Base-by-base conservation (phyloP, 75 land plant genomes). In the Adiantum capillusveneris region DNA sequence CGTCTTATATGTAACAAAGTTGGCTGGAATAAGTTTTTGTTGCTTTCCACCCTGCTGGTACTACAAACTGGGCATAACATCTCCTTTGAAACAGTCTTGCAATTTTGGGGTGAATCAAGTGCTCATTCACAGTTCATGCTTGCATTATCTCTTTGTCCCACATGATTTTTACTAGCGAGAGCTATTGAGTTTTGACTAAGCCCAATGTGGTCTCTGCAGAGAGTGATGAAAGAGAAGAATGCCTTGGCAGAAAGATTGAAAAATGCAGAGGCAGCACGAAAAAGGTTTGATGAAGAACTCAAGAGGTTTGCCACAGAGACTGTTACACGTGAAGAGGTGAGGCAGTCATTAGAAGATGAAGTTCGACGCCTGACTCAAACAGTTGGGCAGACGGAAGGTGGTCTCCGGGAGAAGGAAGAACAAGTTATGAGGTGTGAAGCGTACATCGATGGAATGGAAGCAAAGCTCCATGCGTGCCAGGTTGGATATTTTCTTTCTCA, bases 201-300 rank as follows among this genome's bases (percentile, higher is more conserved):
- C n/a, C n/a, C n/a, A n/a, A n/a, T n/a, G n/a, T n/a, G n/a, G n/a
- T n/a, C 63, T 29, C 22, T 65, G 12, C 77, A 76, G 79, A 72
- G 77, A 52, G 65, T 72, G 13, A 67, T 71, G 57, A 76, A 76
- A 50, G 79, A 76, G 59, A 76, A 76, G 59, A 76, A 72, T 61
- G 65, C 58, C 20, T 59, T 76, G 37, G 79, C 76, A 2, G 79
- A 76, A 64, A 76, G 76, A 56, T 55, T 76, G 31, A 76, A 76
- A 58, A 72, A 36, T 62, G 76, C 79, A 27, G 79, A 76, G 29
- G 54, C 70, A 51, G 75, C 76, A 17, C 59, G 79, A n/a, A 62
- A 65, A 36, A 44, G 62, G 44, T 72, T 71, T 60, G 79, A 72
- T 57, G 79, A 76, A 59, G 79, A 76, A 44, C 30, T 72, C 31